These are phyloP conservation scores for Debaryomyces subglobosus DNA, from an alignment of 1,139 yeast genomes.

Conservation along the genomic window DNA sequence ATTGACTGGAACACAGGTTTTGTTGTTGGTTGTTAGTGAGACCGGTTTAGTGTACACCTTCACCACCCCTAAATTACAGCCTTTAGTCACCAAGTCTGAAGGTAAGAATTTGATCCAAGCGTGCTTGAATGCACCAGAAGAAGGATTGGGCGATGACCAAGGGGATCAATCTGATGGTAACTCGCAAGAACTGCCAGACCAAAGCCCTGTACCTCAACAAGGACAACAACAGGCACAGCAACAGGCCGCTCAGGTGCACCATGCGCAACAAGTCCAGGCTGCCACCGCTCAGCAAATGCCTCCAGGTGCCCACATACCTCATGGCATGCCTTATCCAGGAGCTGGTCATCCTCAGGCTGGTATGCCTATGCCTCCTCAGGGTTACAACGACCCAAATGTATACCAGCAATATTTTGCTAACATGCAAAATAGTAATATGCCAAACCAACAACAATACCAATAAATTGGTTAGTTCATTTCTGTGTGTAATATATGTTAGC, in stretches of 20 bases:
- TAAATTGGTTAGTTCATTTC: constrained; percentile 15
- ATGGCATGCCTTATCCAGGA: constrained; percentile 48
- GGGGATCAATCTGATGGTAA: constrained; percentile 63
- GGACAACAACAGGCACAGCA: constrained; percentile 30
- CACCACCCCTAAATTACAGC: constrained; percentile 97
- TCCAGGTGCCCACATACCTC: constrained; percentile 51
- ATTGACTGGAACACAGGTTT: constrained; percentile 94
- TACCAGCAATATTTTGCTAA: constrained; percentile 64
- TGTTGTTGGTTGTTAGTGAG: constrained; percentile 90
- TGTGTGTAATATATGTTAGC: constrained; percentile 9
- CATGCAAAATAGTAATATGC: constrained; percentile 52
- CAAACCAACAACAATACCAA: constrained; percentile 46
- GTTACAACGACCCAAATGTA: constrained; percentile 46
- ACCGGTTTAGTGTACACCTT: constrained; percentile 98
- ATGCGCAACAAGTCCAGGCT: constrained; percentile 24
- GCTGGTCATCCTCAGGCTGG: constrained; percentile 42
- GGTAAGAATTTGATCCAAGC: constrained; percentile 97
- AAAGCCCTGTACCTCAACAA: constrained; percentile 40
- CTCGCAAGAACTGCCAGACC: constrained; percentile 46
- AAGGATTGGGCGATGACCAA: constrained; percentile 59
- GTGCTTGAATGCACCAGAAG: constrained; percentile 92
- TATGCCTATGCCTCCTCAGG: constrained; percentile 50
- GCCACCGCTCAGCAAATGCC: constrained; percentile 46
- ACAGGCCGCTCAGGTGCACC: constrained; percentile 32
- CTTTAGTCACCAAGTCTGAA: constrained; percentile 94